Evolutionary conservation across 768 basidiomycete genomes (phyloP).

Genomic region (Cubamyces sp.): DNA sequence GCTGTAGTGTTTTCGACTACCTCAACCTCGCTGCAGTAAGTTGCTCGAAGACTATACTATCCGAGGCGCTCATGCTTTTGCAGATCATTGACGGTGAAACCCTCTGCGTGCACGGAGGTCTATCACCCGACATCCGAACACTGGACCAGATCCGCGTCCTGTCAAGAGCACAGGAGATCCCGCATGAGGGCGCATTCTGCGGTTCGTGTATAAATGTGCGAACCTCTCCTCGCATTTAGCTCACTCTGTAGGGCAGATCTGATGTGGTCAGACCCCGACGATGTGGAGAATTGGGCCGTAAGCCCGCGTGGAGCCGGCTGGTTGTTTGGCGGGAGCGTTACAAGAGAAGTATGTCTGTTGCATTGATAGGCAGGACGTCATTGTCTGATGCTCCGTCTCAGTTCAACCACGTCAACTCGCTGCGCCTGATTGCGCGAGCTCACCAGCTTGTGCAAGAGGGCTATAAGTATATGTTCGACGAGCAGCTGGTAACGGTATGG

Average conservation of each 20-base stretch:
- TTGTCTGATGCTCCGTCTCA: conserved; percentile 33
- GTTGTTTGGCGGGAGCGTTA: conserved; percentile 88
- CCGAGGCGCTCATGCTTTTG: background rate
- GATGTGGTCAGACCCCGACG: conserved; percentile 99
- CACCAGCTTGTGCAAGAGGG: conserved; percentile 98
- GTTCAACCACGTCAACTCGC: conserved; percentile 93
- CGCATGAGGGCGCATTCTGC: conserved; percentile 98
- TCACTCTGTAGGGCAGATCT: conserved; percentile 56
- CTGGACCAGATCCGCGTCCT: conserved; percentile 93
- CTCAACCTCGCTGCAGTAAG: conserved; percentile 91
- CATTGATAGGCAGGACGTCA: no score
- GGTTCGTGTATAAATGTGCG: conserved; percentile 46
- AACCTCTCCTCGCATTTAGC: background rate
- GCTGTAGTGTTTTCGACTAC: conserved; percentile 95
- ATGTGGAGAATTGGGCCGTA: conserved; percentile 95
- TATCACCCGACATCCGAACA: conserved; percentile 94
- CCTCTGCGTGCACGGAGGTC: conserved; percentile 93
- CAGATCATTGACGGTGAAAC: conserved; percentile 94
- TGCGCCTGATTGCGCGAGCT: conserved; percentile 88
- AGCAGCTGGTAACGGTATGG: conserved; percentile 91
- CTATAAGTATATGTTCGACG: conserved; percentile 96
- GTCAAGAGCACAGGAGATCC: conserved; percentile 95
- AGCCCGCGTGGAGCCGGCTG: conserved; percentile 96
- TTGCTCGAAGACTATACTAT: conserved; percentile 6
- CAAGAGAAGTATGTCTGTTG: conserved; percentile 63